phyloP scores from a whole-genome alignment of 805 yeast species.

The Grigorovia jiainica region DNA sequence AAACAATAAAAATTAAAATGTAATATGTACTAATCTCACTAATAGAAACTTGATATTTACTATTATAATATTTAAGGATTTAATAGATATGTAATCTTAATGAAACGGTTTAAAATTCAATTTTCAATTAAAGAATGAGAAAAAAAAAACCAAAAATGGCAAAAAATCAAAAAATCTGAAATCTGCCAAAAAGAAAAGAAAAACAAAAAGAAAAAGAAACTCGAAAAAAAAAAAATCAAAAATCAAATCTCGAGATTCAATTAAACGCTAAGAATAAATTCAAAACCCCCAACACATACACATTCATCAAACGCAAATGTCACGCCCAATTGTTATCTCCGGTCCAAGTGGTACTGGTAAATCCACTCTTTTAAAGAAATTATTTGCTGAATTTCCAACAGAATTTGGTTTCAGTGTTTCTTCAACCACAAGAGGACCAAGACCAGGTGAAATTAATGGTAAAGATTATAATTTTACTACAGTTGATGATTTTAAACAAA shows the following conservation, averaged over 20 bases:
- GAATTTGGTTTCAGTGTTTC: conserved; percentile 91
- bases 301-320: conserved; percentile 11
- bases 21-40: too few relatives aligned
- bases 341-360: conserved; percentile 98
- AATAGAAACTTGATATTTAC: too few relatives aligned
- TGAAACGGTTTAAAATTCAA: background rate
- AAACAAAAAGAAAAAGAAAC: too few relatives aligned
- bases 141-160: background rate
- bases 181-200: too few relatives aligned
- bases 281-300: too few relatives aligned
- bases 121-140: too few relatives aligned
- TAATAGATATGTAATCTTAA: too few relatives aligned
- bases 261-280: too few relatives aligned
- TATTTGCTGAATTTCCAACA: conserved; percentile 84
- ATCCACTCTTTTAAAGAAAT: conserved; percentile 81
- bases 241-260: too few relatives aligned
- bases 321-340: conserved; percentile 85
- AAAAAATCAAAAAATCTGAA: background rate
- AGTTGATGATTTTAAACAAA: conserved; percentile 67
- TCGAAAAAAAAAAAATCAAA: too few relatives aligned
- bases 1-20: too few relatives aligned
- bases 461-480: conserved; percentile 80
- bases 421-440: conserved; percentile 76
- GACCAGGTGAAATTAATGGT: conserved; percentile 86
- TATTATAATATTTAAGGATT: too few relatives aligned